Base-by-base conservation (phyloP, 2,329 filamentous ascomycete species). In the Myriosclerotinia scirpicola region DNA sequence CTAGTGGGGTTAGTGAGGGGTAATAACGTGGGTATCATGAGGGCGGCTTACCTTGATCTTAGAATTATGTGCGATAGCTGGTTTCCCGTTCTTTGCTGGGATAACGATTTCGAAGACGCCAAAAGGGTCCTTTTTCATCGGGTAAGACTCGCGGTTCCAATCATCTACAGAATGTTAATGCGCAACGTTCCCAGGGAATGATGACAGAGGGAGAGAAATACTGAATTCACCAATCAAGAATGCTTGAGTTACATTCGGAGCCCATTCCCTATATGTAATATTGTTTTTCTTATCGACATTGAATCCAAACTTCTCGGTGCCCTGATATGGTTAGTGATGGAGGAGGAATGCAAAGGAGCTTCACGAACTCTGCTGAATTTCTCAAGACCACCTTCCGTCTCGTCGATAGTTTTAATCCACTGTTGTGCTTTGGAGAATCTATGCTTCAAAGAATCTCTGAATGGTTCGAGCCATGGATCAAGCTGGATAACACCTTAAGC, bases 221-320 rank as follows among this genome's bases (percentile, higher is more conserved):
- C 90, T 99, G 83, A 98, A 99, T 73, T 98, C 95, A 69, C 95
- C 95, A 73, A 96, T 90, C 63, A 99, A 84, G 77, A 88, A 93
- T 60, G 95, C 95, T 75, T 90, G 84, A 52, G 87, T 82, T 64
- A 93, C 94, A 81, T 93, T 96, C 36, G 95, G 93, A 0, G 95
- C 95, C 95, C 95, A 99, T 84, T 99, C 95, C 73, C 92, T 86
- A 79, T 99, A 99, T 67, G 84, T 83, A 71, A 99, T 92, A 78
- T 93, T 93, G 77, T 92, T 92, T 74, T 96, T 88, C 64, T 86
- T 81, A 76, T 89, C 84, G 68, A 95, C 88, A 72, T 91, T 92
- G 79, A 99, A 87, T 66, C 95, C 95, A 76, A 91, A 97, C 69
- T 84, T 89, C 76, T 98, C 92, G 69, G 87, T 90, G 54, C 95